Evolutionary conservation across 2,329 filamentous ascomycete genomes (phyloP), one percentile per base, ranked within the genome.

Genomic region (Elsinoe fawcettii): DNA sequence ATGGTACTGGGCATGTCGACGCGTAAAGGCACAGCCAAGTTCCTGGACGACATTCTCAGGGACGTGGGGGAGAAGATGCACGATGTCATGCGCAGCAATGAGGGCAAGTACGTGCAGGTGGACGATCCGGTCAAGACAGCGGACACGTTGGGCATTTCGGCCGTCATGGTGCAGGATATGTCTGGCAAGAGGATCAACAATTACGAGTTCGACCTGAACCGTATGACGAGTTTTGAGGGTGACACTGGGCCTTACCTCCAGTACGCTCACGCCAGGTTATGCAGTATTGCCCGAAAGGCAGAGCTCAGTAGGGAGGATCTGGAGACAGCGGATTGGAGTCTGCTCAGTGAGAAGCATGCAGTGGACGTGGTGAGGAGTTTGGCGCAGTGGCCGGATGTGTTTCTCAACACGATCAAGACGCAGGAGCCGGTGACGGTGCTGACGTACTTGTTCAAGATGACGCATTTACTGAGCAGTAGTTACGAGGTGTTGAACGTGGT

Each of bases 121-220:
- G 87, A 86, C 67, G 79, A 97, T 70, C 92, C 92, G 0, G 84
- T 83, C 56, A 80, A 82, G 56, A 87, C 85, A 8, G 90, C 93
- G 60, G 93, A 97, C 74, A 89, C 82, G 9, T 81, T 97, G 2
- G 93, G 92, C 62, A 96, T 97, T 69, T 91, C 87, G 62, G 87
- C 88, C 68, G 92, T 97, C 68, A 97, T 97, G 90, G 90, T 96
- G 18, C 92, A 97, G 73, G 93, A 97, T 69, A 96, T 97, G 90
- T 87, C 83, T 63, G 93, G 92, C 70, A 97, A 96, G 82, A 83
- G 88, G 85, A 76, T 84, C 67, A 83, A 84, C 71, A 80, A 81
- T 65, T 84, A 87, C 71, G 76, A 80, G 58, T 91, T 92, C 73
- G 85, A 91, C 74, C 84, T 90, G 78, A 83, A 89, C 59, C 80